Base-by-base conservation (phyloP, 208 protist genomes). In the Leptomonas pyrrhocoris region DNA sequence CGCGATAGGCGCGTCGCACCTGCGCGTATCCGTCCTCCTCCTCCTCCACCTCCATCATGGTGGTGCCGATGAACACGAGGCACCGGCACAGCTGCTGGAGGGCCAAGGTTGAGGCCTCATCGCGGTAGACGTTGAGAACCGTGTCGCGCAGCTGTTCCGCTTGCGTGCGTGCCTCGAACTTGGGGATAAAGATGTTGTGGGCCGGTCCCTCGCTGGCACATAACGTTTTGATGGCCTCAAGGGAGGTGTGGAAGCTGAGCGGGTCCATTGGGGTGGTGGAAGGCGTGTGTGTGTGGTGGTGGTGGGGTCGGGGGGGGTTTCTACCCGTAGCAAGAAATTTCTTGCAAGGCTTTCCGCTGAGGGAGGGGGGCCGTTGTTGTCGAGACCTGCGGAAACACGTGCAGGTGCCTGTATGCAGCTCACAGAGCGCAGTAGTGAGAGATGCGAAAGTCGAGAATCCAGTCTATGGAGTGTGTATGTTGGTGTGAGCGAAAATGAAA, bases 31-130 rank as follows among this genome's bases (percentile, higher is more conserved):
- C 88, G 13, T 92, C 84, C 43, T 85, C 70, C 31, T 89, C 84
- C 56, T 95, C 90, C 54, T 93, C 85, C 28, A 87, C 81, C 54
- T 95, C 87, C 45, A 93, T 81, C 85, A 93, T 85, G 31, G 80
- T 92, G 12, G 69, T 63, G 38, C 83, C 87, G 64, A 90, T 81
- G 61, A 95, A 88, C 8, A 81, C 66, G 54, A 85, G 76, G 58
- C 87, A 93, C 19, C 74, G 77, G 62, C 82, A 91, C n/a, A 92
- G 43, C 60, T 95, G 89, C 58, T 82, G 77, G 46, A 93, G 48
- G 15, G 84, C 84, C 25, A 51, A 13, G 19, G 55, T 46, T 0
- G 63, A 59, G 19, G 64, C 48, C 16, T 42, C 30, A 12, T 81
- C 70, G n/a, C 57, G 72, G 77, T 93, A 91, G 19, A 81, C 71